These are phyloP conservation scores for Zygosaccharomyces sapae DNA, from an alignment of 1,139 yeast species.

Conservation along the genomic window DNA sequence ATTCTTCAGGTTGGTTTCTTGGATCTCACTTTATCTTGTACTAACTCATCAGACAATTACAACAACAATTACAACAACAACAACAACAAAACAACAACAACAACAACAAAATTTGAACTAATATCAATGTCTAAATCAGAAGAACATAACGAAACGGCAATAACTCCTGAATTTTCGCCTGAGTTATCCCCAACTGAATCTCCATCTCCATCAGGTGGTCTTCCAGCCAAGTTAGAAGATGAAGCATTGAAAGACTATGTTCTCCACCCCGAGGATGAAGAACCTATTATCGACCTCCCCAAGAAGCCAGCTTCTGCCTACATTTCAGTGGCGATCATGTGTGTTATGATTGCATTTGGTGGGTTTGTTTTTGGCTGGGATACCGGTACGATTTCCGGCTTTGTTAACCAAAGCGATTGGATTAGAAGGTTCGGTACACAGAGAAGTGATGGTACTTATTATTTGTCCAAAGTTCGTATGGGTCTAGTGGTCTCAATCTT, in stretches of 20 bases:
- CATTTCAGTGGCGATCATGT: constrained; percentile 41
- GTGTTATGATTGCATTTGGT: constrained; percentile 56
- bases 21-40: not conserved
- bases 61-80: not conserved
- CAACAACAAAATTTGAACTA: not conserved
- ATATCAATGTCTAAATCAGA: not conserved
- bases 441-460: constrained; percentile 34
- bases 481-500: constrained; percentile 65
- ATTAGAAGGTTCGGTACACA: constrained; percentile 45
- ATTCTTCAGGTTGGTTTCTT: not conserved
- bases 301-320: constrained; percentile 49
- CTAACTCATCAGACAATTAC: not conserved
- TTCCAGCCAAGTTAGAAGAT: constrained; percentile 24
- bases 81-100: constrained; percentile 2
- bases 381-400: constrained; percentile 77
- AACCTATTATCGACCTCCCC: constrained; percentile 26
- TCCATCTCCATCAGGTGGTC: constrained; percentile 8
- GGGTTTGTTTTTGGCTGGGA: constrained; percentile 74
- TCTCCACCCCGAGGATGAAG: constrained; percentile 10
- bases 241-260: constrained; percentile 17
- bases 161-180: not conserved
- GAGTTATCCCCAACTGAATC: not conserved
- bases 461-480: constrained; percentile 51
- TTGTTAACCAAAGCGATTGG: constrained; percentile 67
- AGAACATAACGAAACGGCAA: not conserved